Conservation (phyloP, 169 alveolate genomes). For the Plasmodium billcollinsi region DNA sequence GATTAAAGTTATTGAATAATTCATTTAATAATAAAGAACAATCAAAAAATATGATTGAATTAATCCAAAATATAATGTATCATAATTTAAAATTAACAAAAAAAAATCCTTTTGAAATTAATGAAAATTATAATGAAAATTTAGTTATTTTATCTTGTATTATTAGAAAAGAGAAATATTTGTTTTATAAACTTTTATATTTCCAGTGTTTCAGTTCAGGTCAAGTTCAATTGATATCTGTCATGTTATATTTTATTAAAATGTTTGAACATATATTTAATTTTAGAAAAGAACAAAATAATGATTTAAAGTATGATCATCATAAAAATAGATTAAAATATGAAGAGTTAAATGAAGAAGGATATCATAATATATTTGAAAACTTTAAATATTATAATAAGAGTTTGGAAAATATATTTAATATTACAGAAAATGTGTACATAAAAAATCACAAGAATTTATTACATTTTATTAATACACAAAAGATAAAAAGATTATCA, state of each 20-base stretch:
- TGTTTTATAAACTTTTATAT: constrained; percentile 61
- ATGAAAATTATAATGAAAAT: constrained; percentile 15
- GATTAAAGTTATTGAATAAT: not conserved
- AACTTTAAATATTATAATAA: constrained; percentile 26
- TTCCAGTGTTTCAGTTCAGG: constrained; percentile 76
- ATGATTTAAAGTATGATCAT: constrained; percentile 21
- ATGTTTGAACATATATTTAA: constrained; percentile 27
- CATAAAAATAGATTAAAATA: not conserved
- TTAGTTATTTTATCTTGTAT: constrained; percentile 21
- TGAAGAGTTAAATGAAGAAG: too few species aligned
- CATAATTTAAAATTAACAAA: not conserved
- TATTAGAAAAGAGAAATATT: constrained; percentile 36
- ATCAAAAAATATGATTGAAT: not conserved
- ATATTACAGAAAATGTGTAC: constrained; percentile 3
- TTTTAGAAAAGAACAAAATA: not conserved
- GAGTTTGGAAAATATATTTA: constrained; percentile 30
- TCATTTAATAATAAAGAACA: not conserved
- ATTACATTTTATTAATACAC: constrained; percentile 15
- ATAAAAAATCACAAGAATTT: constrained; percentile 23
- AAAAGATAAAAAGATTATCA: constrained; percentile 15
- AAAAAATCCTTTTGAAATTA: not conserved
- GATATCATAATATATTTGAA: constrained; percentile 3
- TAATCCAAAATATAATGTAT: constrained; percentile 2
- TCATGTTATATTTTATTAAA: constrained; percentile 43
- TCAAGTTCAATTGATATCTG: constrained; percentile 54